Evolutionary conservation across 495 filamentous ascomycete genomes (phyloP).

Genomic region (Recurvomyces mirabilis): DNA sequence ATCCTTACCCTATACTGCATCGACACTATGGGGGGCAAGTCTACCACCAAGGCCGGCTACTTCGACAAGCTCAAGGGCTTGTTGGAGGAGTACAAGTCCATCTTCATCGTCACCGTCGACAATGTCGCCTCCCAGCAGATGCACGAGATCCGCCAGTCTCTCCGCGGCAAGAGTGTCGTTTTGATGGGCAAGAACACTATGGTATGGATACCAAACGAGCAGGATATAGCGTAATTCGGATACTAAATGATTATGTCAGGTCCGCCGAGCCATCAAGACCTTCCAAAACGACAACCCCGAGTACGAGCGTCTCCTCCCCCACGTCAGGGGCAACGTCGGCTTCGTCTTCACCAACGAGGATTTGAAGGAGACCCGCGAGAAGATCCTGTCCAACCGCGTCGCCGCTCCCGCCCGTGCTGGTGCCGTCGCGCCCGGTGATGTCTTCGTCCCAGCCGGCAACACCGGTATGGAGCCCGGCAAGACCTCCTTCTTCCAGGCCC

Average conservation of each 20-base stretch:
- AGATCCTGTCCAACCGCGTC: constrained; percentile 93
- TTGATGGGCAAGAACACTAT: constrained; percentile 99
- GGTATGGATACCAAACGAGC: constrained; percentile 39
- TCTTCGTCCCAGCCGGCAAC: constrained; percentile 89
- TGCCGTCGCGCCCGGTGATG: constrained; percentile 84
- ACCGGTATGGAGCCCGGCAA: constrained; percentile 99
- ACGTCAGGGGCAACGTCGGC: constrained; percentile 93
- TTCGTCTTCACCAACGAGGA: constrained; percentile 99
- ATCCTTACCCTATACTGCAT: constrained; percentile 20
- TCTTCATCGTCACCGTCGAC: constrained; percentile 63
- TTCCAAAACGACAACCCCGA: constrained; percentile 85
- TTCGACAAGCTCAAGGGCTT: constrained; percentile 97
- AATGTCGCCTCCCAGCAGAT: constrained; percentile 94
- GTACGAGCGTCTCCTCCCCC: constrained; percentile 91
- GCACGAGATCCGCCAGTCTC: constrained; percentile 93
- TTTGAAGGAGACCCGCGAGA: constrained; percentile 79
- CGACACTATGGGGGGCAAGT: constrained; percentile 99
- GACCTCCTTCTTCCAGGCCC: constrained; percentile 99
- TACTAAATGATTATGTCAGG: constrained; percentile 35
- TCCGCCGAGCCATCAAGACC: constrained; percentile 94
- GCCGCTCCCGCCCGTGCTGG: constrained; percentile 94
- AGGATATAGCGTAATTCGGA: constrained; percentile 4
- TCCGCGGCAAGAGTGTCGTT: constrained; percentile 82
- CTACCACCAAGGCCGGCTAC: constrained; percentile 87
- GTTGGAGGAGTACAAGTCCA: constrained; percentile 79